A percentile compares a stretch with the other conserved stretches of the same genome.
phyloP scores from a whole-genome alignment of 352 stramenopile genomes.

The Globisporangium radiosum region DNA sequence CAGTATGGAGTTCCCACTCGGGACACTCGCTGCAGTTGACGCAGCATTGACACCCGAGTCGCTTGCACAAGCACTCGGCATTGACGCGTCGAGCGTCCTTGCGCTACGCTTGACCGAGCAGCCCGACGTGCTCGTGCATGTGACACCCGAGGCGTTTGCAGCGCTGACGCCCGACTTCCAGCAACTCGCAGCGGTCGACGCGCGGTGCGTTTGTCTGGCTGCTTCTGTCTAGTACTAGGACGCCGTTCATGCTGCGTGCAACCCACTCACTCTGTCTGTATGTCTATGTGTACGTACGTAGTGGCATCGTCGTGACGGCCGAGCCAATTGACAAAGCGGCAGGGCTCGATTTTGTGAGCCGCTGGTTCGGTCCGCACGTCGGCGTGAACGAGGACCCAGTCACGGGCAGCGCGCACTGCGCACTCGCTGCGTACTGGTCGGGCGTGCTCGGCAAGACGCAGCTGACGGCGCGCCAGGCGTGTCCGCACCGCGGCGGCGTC shows the following conservation, averaged over 20 bases:
- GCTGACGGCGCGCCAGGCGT: conserved; percentile 39
- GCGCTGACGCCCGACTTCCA: conserved; percentile 20
- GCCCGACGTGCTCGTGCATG: conserved; percentile 22
- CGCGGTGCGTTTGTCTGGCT: conserved; percentile 9
- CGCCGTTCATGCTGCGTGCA: not conserved
- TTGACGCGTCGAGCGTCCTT: conserved; percentile 13
- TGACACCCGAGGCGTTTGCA: conserved; percentile 14
- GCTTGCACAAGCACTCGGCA: conserved; percentile 15
- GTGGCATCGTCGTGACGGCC: conserved; percentile 27
- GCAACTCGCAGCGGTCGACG: conserved; percentile 16
- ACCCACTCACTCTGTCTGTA: not conserved
- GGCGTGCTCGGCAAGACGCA: conserved; percentile 29
- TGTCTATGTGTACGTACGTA: conserved; percentile 3
- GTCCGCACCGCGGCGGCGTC: conserved; percentile 33
- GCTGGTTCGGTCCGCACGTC: conserved; percentile 87
- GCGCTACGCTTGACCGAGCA: conserved; percentile 12
- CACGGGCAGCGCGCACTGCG: conserved; percentile 89
- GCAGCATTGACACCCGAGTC: conserved; percentile 6
- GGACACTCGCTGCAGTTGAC: conserved; percentile 8
- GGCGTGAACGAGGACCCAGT: conserved; percentile 92
- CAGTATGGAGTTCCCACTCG: conserved; percentile 55
- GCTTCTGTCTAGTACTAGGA: no score
- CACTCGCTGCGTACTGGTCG: conserved; percentile 83
- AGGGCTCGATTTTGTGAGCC: conserved; percentile 44
- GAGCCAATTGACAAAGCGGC: conserved; percentile 12